These are phyloP conservation scores for Hypoxylon trugodes DNA, from an alignment of 495 filamentous ascomycete genomes.

Conservation along the genomic window DNA sequence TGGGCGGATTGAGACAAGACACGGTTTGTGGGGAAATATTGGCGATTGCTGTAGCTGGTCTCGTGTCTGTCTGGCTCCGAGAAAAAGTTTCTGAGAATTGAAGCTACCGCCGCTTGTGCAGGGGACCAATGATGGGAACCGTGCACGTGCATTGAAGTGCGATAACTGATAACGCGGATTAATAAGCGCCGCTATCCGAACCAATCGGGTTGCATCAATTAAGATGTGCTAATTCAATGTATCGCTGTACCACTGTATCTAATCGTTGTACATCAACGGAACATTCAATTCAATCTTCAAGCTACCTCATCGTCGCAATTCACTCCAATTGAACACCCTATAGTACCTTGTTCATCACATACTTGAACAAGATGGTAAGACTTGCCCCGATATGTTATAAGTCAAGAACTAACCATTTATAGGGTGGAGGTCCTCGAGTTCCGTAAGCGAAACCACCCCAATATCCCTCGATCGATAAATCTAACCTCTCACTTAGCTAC, in stretches of 20 bases:
- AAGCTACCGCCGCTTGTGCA: conserved; percentile 23
- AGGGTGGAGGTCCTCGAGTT: conserved; percentile 85
- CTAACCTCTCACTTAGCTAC: conserved; percentile 67
- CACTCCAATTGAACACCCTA: conserved; percentile 23
- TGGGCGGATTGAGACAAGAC: conserved; percentile 37
- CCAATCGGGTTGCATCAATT: conserved; percentile 27
- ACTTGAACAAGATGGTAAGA: conserved; percentile 53
- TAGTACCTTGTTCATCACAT: conserved; percentile 33
- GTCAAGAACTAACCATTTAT: conserved; percentile 47
- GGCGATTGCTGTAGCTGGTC: conserved; percentile 35
- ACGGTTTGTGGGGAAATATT: conserved; percentile 37
- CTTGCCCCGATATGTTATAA: background rate
- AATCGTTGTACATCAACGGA: background rate
- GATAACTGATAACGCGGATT: conserved; percentile 20
- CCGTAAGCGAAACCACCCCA: conserved; percentile 68
- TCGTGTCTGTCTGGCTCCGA: conserved; percentile 41
- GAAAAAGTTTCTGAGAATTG: conserved; percentile 46
- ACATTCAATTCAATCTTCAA: background rate
- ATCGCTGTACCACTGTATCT: background rate
- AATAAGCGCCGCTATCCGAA: conserved; percentile 27
- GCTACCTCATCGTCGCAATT: conserved; percentile 31
- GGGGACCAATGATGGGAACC: conserved; percentile 36
- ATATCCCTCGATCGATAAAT: conserved; percentile 17
- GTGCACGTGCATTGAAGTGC: conserved; percentile 34
- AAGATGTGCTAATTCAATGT: background rate